A percentile compares a stretch with the other conserved stretches of the same genome.
Conservation (phyloP, 1,284 basidiomycete genomes). For the Leccinum griseonigrum region DNA sequence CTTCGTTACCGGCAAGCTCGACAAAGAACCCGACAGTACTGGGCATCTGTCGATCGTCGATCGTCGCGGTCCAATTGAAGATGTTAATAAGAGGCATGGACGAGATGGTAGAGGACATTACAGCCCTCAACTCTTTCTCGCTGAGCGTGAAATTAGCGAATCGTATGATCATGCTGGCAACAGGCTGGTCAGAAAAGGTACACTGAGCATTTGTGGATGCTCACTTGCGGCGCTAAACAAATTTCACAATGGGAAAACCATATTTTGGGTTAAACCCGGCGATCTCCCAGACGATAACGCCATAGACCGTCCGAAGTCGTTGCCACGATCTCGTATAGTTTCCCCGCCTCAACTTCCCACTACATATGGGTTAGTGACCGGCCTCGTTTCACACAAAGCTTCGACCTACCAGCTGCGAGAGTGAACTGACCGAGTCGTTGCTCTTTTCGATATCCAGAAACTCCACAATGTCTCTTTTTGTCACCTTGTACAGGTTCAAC, state of each 20-base stretch:
- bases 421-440: neutral
- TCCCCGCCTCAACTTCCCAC: conserved; percentile 21
- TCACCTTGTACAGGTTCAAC: conserved; percentile 11
- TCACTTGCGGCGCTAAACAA: conserved; percentile 15
- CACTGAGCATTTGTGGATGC: neutral
- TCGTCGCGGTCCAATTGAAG: neutral
- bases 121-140: neutral
- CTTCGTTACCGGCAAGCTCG: neutral
- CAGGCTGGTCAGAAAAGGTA: neutral
- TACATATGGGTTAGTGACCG: conserved; percentile 5
- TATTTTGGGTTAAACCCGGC: conserved; percentile 18
- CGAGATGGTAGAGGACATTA: neutral
- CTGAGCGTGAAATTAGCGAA: neutral
- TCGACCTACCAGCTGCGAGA: conserved; percentile 12
- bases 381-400: neutral
- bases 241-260: conserved; percentile 21
- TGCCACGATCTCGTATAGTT: conserved; percentile 19
- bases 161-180: neutral
- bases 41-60: neutral
- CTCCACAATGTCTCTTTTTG: conserved; percentile 8
- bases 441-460: conserved; percentile 15
- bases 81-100: neutral
- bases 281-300: conserved; percentile 24
- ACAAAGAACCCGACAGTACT: neutral
- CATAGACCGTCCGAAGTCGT: conserved; percentile 22